phyloP scores from a whole-genome alignment of 176 grass and related monocot species.

The Hsuehochloa calcarea region DNA sequence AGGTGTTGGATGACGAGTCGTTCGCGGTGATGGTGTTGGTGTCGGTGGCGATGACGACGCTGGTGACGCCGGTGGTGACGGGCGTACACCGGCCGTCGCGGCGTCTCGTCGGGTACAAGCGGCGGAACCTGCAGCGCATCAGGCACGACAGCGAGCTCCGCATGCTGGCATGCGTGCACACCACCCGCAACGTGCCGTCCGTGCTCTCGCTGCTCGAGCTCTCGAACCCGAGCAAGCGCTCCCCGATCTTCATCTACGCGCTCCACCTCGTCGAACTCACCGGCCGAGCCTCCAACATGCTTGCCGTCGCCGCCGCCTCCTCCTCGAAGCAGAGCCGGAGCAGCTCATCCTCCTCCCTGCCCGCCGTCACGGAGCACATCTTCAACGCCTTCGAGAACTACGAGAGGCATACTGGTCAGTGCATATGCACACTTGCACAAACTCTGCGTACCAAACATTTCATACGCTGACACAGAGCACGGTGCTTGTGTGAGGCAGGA shows the following conservation, averaged over 20 bases:
- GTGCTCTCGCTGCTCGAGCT: constrained; percentile 70
- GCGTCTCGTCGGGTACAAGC: constrained; percentile 66
- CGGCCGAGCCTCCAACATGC: constrained; percentile 73
- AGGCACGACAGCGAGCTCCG: constrained; percentile 83
- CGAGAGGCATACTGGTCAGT: constrained; percentile 47
- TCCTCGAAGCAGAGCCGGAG: constrained; percentile 20
- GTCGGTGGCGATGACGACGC: constrained; percentile 57
- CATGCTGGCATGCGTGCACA: constrained; percentile 83
- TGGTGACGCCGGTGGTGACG: constrained; percentile 67
- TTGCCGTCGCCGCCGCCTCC: constrained; percentile 47
- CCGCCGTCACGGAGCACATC: constrained; percentile 51
- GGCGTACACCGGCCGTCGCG: constrained; percentile 47
- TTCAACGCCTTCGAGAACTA: constrained; percentile 78
- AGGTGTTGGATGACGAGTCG: constrained; percentile 60
- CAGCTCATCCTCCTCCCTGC: neutral
- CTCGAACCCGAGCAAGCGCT: constrained; percentile 69
- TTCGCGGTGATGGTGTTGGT: constrained; percentile 69
- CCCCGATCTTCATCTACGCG: constrained; percentile 84
- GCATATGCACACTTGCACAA: neutral
- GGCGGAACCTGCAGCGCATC: constrained; percentile 71
- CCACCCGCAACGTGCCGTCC: constrained; percentile 75
- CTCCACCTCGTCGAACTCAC: constrained; percentile 97
- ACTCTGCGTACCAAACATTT: neutral
- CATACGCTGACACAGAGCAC: neutral
- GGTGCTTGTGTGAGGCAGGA: neutral